These are phyloP conservation scores for Akanthomyces uredinophilus DNA, from an alignment of 2,329 filamentous ascomycete species.

Conservation along the genomic window DNA sequence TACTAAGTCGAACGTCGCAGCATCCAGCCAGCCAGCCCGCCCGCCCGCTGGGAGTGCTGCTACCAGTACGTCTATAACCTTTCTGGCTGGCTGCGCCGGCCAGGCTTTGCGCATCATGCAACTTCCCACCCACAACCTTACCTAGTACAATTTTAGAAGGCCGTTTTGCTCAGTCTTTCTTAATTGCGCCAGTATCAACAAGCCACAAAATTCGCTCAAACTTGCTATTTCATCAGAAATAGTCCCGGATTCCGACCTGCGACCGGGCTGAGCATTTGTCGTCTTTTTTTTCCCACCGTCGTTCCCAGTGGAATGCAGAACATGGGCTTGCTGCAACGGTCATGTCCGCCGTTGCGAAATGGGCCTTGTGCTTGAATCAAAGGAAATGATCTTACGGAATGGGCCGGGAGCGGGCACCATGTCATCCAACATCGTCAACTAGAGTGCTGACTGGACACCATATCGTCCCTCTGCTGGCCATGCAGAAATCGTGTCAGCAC, in stretches of 20 bases:
- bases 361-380: background rate
- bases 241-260: background rate
- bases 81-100: background rate
- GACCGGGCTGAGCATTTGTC: background rate
- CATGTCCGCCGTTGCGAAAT: background rate
- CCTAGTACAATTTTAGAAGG: background rate
- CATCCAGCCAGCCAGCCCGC: background rate
- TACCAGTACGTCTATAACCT: background rate
- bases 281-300: background rate
- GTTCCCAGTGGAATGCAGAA: background rate
- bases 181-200: background rate
- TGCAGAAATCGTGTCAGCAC: background rate
- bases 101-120: background rate
- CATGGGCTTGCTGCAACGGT: background rate
- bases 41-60: background rate
- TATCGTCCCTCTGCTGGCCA: background rate
- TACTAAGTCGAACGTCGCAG: background rate
- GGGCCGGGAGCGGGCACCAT: background rate
- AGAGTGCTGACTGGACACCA: slow-evolving; percentile 5
- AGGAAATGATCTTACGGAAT: background rate
- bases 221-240: background rate
- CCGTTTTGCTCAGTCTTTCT: background rate
- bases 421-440: background rate
- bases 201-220: background rate
- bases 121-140: too few species aligned